Base-by-base conservation (phyloP, 2,329 filamentous ascomycete species). In the Colletotrichum falcatum region DNA sequence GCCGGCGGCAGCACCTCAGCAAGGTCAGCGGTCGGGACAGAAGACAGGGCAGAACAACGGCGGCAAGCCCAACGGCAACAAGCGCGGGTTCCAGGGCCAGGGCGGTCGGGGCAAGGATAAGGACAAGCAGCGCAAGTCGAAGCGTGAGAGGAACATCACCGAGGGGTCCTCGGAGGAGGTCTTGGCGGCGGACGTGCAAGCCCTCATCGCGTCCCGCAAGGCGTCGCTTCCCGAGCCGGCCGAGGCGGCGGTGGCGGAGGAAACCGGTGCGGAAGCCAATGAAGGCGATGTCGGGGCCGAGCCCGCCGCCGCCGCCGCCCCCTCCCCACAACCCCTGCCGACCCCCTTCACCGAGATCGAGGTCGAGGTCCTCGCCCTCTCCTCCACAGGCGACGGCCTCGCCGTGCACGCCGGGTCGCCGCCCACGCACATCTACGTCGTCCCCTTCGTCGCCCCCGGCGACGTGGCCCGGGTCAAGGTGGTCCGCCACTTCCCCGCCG, bases 381-480 rank as follows among this genome's bases (percentile, higher is more conserved):
- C 95, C 0, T 98, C 95, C 0, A 97, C 94, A 0, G 96, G 96
- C 63, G 96, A 98, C 75, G 96, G 94, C 3, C 87, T 99, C 66
- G 96, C 93, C 5, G 84, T 93, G 68, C 88, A 89, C n/a, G 83
- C 89, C 35, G 87, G 89, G 70, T 85, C 84, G n/a, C 83, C 79
- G 86, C 91, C 83, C 81, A 77, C 80, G 65, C 87, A 87, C 70
- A 85, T 98, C 79, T 98, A 95, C 77, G 91, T 96, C 61, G 91
- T 98, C 1, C 94, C 95, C 5, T 99, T 98, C 78, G 88, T 92
- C 28, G 87, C 95, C 2, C 95, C 96, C 0, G 96, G 96, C 37
- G 96, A 99, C 80, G 87, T 85, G 3, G 91, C 93, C 70, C 89
- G 88, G 68, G 92, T 92, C 72, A 97, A 94, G 79, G 90, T 97